Conservation (phyloP, 768 basidiomycete species). For the Imleria badia region DNA sequence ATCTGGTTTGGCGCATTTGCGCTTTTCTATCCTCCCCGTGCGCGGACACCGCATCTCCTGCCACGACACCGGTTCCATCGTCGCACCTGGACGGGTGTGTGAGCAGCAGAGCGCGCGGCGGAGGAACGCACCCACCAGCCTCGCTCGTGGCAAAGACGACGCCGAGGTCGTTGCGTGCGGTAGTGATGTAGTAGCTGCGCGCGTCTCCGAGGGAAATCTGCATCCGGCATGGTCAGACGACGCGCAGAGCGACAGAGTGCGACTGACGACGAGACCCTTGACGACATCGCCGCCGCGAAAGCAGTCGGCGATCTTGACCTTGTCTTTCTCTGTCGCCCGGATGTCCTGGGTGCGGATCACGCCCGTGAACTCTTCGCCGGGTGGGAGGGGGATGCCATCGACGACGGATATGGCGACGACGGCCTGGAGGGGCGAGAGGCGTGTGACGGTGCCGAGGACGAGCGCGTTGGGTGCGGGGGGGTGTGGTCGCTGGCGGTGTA, state of each 20-base stretch:
- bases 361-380: constrained; percentile 86
- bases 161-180: constrained; percentile 86
- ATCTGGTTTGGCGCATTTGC: constrained; percentile 87
- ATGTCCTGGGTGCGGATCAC: constrained; percentile 89
- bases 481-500: constrained; percentile 66
- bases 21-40: constrained; percentile 74
- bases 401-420: constrained; percentile 82
- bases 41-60: constrained; percentile 87
- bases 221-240: constrained; percentile 2
- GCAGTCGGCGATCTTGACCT: constrained; percentile 85
- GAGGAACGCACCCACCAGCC: constrained; percentile 52
- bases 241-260: background rate
- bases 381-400: constrained; percentile 78
- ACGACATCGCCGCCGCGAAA: constrained; percentile 93
- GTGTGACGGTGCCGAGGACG: constrained; percentile 78
- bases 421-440: constrained; percentile 83
- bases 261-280: constrained; percentile 76
- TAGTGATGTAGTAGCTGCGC: constrained; percentile 89
- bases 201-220: constrained; percentile 93
- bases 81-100: constrained; percentile 50
- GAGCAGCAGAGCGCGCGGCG: background rate
- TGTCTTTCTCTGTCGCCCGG: constrained; percentile 86
- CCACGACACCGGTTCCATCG: constrained; percentile 87
- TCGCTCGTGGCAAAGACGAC: constrained; percentile 91
- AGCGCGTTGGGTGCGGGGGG: constrained; percentile 75